Evolutionary conservation across 441 rosid species (phyloP), one percentile per base, ranked within the genome.

Genomic region (Brassica balearica): DNA sequence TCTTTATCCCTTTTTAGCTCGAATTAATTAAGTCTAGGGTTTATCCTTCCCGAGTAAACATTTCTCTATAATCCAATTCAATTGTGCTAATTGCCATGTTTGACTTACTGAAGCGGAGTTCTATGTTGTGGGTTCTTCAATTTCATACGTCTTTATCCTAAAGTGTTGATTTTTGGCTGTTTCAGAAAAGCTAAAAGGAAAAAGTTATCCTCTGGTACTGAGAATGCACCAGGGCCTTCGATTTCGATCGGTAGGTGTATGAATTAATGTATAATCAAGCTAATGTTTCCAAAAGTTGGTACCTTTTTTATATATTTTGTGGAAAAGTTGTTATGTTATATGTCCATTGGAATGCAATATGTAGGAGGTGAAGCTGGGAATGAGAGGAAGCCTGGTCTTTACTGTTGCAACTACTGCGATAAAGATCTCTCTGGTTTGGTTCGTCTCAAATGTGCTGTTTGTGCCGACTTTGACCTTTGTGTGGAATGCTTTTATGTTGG

Each of bases 401-500:
- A 91, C 86, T 93, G 93, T 71, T 95, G 99, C 72, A 95, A 93
- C 84, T 92, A 92, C 65, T 95, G 99, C 80, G 81, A 85, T 72
- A 95, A 93, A 86, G 96, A 95, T 78, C 69, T 95, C 4, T 87
- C 97, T 17, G 97, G 96, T 51, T 79, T 80, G 83, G 77, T 93
- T 80, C 97, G 98, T 48, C 83, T 93, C 63, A 95, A 86, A 82
- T 93, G 98, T 82, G 98, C 93, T 22, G 73, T 87, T 32, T 95
- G 99, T 73, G 83, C 86, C 3, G 96, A 93, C 85, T 95, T 89
- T 80, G 99, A 95, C 81, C 99, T 95, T 68, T 95, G 99, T 73
- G 75, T 95, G 1, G 97, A 92, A 80, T 95, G 99, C 75, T 93
- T 93, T 55, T 88, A 88, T 58, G 90, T 92, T 12, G 96, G 98